Evolutionary conservation across 2,329 filamentous ascomycete species (phyloP), one percentile per base, ranked within the genome.

Genomic region (Neoscytalidium dimidiatum): DNA sequence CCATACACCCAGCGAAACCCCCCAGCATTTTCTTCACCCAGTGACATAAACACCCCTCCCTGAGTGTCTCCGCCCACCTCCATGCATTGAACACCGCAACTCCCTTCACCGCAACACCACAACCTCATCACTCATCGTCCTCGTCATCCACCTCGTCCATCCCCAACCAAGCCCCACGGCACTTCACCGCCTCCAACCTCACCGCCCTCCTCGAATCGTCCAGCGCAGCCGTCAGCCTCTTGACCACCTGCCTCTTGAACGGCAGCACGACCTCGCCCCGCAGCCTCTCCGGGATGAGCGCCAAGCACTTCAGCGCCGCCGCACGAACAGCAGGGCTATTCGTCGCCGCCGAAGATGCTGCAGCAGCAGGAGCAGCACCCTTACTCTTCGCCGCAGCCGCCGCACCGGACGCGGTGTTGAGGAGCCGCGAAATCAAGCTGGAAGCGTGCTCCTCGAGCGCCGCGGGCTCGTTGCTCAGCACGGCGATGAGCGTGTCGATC

Each of bases 191-290:
- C 66, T 86, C 85, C 67, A 85, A 83, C 46, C 88, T 80, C 9
- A 90, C 88, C 71, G 83, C 82, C 67, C 88, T 79, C 77, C 86
- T 89, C 33, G 79, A 79, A 75, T 90, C 88, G 77, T 90, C 88
- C 68, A 90, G 71, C 28, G 85, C 83, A 17, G 71, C 73, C 49
- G 81, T 78, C 70, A 90, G 74, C 23, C 82, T 80, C 71, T 84
- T 84, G 53, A 88, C 78, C 8, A 90, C 86, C 56, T 84, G 80
- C 56, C 78, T 79, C 69, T 86, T 83, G 65, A 86, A 85, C 8
- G 85, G 83, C 19, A 90, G 71, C 7, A 90, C 78, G 1, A 82
- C 80, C 61, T 85, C 82, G 62, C 77, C 74, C 64, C 79, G 81
- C 41, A 86, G 69, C 67, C 80, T 78, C 31, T 77, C 78, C 14